Base-by-base conservation (phyloP, 2,329 filamentous ascomycete species). In the Botryotinia calthae region DNA sequence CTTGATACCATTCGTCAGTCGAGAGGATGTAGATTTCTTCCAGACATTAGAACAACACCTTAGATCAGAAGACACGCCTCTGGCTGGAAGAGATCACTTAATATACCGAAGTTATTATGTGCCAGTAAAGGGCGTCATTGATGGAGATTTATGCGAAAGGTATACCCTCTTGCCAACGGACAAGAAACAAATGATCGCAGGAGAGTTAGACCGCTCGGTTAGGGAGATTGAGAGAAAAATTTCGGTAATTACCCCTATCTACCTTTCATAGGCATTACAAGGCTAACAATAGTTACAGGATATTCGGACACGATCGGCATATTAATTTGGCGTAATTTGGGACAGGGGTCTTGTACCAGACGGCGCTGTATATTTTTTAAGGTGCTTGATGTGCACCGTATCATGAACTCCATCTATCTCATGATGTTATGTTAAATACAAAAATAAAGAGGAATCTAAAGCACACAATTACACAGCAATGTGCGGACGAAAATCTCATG, bases 21-120 rank as follows among this genome's bases (percentile, higher is more conserved):
- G 97, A 54, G 95, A 98, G 80, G 95, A 98, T 79, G 93, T 97
- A 67, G 96, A 98, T 82, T 98, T 99, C 84, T 99, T 99, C 88
- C 95, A 98, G 82, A 94, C 89, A 74, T 86, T 99, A 37, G 96
- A 99, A 83, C 90, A 92, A 80, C 93, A 97, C 80, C 87, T 99
- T 81, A 89, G 95, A 65, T 89, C 88, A 20, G 94, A 97, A 80
- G 95, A 97, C 79, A 88, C 95, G 51, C 95, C 95, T 12, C 84
- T 99, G 64, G 93, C 94, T 31, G 97, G 96, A 59, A 88, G 97
- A 76, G 97, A 99, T 82, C 96, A 99, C 82, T 86, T 99, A 63
- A 97, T 97, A 79, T 99, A 97, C 82, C 88, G 97, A 75, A 91
- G 94, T 76, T 99, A 98, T 83, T 99, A 98, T 82, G 94, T 93